Evolutionary conservation across 495 filamentous ascomycete species (phyloP).

Genomic region (Neurospora sp.): DNA sequence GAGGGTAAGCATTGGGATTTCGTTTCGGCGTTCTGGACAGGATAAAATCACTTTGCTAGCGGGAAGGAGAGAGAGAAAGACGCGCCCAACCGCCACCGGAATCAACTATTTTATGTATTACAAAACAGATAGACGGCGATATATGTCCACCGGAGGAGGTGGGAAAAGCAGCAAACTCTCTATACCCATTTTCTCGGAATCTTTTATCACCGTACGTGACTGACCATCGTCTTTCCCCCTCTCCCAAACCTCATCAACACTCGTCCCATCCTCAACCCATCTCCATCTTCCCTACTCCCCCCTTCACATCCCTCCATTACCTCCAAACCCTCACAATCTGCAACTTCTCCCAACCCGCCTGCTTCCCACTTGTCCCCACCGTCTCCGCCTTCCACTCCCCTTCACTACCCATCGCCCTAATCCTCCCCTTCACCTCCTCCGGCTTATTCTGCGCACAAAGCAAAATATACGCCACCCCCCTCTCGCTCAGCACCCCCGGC

Average conservation of each 20-base stretch:
- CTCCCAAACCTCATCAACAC: not conserved
- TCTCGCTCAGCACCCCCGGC: slow-evolving; percentile 47
- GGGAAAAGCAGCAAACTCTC: not conserved
- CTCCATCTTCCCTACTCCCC: not conserved
- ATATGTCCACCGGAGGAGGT: not conserved
- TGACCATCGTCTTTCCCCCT: not conserved
- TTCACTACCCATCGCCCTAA: slow-evolving; percentile 38
- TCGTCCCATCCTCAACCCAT: not conserved
- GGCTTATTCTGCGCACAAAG: slow-evolving; percentile 83
- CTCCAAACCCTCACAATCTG: slow-evolving; percentile 72
- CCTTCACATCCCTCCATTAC: slow-evolving; percentile 2
- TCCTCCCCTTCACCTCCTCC: slow-evolving; percentile 56
- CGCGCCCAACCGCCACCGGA: not conserved
- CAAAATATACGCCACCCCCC: slow-evolving; percentile 80
- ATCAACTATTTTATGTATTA: not conserved
- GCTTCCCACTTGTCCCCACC: slow-evolving; percentile 74
- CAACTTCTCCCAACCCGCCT: slow-evolving; percentile 87
- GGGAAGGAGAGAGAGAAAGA: not conserved
- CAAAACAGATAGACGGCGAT: not conserved
- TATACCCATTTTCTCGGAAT: not conserved
- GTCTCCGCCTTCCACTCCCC: slow-evolving; percentile 60
- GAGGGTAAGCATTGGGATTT: not conserved
- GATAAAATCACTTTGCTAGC: not conserved
- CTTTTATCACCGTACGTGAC: not conserved
- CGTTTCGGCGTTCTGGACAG: not conserved